Evolutionary conservation across 1,139 yeast species (phyloP).

Genomic region (Spathaspora sp.): DNA sequence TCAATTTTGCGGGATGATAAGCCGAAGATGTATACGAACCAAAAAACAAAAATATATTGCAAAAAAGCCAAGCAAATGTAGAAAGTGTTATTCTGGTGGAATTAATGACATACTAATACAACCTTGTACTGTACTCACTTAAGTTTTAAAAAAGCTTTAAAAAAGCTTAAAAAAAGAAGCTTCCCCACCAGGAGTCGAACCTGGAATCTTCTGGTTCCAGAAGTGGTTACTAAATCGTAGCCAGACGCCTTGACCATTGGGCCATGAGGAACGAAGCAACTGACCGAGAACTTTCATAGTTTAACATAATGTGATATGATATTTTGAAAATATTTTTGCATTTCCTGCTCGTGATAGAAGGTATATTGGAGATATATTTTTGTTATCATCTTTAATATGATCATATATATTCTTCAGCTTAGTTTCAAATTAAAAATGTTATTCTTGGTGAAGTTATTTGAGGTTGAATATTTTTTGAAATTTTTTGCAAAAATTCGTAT

Average conservation of each 20-base stretch:
- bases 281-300: not conserved
- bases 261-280: slow-evolving; percentile 75
- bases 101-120: no score
- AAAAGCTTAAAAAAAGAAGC: slow-evolving; percentile 53
- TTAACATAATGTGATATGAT: not conserved
- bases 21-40: not conserved
- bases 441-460: not conserved
- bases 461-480: not conserved
- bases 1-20: not conserved
- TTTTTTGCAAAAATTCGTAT: not conserved
- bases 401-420: no score
- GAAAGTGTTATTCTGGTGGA: not conserved
- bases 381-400: not conserved
- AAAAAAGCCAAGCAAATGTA: not conserved
- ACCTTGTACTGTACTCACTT: no score
- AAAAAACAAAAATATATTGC: not conserved
- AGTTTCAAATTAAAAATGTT: not conserved
- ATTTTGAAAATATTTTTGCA: not conserved
- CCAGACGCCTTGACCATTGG: slow-evolving; percentile 94
- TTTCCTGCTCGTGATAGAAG: not conserved
- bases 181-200: slow-evolving; percentile 97
- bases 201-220: slow-evolving; percentile 87
- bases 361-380: not conserved
- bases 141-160: no score
- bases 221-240: slow-evolving; percentile 65